phyloP scores from a whole-genome alignment of 2,329 filamentous ascomycete genomes.

The Claviceps purpurea region DNA sequence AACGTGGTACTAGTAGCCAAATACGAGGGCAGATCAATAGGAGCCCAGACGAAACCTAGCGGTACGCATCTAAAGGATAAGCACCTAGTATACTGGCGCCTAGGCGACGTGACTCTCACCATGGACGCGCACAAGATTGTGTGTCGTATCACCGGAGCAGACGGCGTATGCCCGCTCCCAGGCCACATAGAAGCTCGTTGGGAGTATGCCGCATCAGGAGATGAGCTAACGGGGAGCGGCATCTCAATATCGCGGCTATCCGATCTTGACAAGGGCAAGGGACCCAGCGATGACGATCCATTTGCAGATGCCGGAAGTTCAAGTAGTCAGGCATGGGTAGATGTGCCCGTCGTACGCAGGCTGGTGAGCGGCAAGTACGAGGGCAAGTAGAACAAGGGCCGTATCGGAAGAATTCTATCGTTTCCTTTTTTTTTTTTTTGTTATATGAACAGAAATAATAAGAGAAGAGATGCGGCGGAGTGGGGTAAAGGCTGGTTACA shows the following conservation, averaged over 20 bases:
- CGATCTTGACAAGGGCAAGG: slow-evolving; percentile 38
- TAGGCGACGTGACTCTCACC: slow-evolving; percentile 59
- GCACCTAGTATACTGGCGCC: slow-evolving; percentile 65
- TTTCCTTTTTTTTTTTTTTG: not conserved
- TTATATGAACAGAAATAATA: not conserved
- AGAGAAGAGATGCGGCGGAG: not conserved
- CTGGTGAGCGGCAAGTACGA: slow-evolving; percentile 67
- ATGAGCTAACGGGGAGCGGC: slow-evolving; percentile 37
- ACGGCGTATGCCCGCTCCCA: slow-evolving; percentile 54
- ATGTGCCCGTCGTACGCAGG: slow-evolving; percentile 52
- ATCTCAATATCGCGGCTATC: slow-evolving; percentile 50
- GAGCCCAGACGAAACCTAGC: slow-evolving; percentile 63
- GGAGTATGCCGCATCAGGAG: slow-evolving; percentile 41
- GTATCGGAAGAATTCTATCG: too few relatives aligned
- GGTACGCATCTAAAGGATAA: slow-evolving; percentile 71
- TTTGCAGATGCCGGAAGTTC: slow-evolving; percentile 43
- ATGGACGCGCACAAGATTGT: slow-evolving; percentile 63
- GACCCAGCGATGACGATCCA: slow-evolving; percentile 43
- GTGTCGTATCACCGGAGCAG: slow-evolving; percentile 63
- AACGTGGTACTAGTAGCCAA: slow-evolving; percentile 64
- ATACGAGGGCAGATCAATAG: slow-evolving; percentile 54
- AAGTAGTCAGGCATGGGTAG: slow-evolving; percentile 42
- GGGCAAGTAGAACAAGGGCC: slow-evolving; percentile 20
- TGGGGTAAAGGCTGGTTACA: not conserved
- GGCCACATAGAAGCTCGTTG: slow-evolving; percentile 74